Base-by-base conservation (phyloP, 177 flowering plant species). In the Tripterygium wilfordii region DNA sequence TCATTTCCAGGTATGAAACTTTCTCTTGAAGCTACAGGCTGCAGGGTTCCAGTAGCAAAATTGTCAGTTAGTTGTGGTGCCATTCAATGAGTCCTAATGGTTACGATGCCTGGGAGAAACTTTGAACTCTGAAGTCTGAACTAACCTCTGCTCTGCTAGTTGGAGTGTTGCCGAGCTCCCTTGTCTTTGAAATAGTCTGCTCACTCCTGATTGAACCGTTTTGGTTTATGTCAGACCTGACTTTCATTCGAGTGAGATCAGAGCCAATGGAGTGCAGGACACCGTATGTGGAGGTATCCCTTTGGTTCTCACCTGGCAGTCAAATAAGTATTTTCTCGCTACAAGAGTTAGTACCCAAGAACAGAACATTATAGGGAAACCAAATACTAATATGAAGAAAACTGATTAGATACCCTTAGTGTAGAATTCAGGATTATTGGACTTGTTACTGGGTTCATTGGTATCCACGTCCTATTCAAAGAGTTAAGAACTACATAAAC, bases 211-310 rank as follows among this genome's bases (percentile, higher is more conserved):
- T 32, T 8, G 86, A 71, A 24, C 70, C 72, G 38, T 74, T 74
- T 30, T 61, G 70, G 28, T 48, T 35, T 7, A 40, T 30, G 33
- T 71, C 75, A 27, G 89, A 76, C 55, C 51, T 61, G 17, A 64
- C 66, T 45, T 42, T 63, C 31, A 74, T 81, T 26, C 92, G 84
- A 2, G 98, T 91, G 45, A 79, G 62, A 57, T 91, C 98, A 31
- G 98, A 91, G 41, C 96, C 98, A 48, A 91, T 68, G 8, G 96
- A 91, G 61, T 78, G 96, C 54, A 91, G 64, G 5, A 60, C 79
- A 9, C 88, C 98, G 28, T 80, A 85, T 10, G 88, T 83, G 41
- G 98, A 91, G 42, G 39, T 45, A 56, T 85, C 90, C 56, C 40
- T 68, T 35, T 42, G 54, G 26, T 60, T 64, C 53, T 52, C 72